Base-by-base conservation (phyloP, 306 rosid genomes). In the Medicago lupulina region DNA sequence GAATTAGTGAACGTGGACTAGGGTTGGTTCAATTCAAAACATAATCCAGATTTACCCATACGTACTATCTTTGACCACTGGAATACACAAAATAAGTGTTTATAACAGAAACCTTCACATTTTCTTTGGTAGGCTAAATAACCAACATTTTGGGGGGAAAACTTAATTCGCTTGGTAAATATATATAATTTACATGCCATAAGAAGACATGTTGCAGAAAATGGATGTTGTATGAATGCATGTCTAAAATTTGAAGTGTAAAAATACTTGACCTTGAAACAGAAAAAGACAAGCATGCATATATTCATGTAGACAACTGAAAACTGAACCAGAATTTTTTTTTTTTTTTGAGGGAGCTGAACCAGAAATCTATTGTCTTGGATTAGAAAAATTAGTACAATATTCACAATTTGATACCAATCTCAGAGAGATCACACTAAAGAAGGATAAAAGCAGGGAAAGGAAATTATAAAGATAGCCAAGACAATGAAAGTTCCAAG, bases 311-410 rank as follows among this genome's bases (percentile, higher is more conserved):
- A 36, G 25, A 50, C 19, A 41, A 43, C 28, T 41, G 44, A 67
- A 75, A 65, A 65, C 66, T 36, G 8, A 2, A 21, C 47, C 68
- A 55, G 44, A 76, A 40, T n/a, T n/a, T n/a, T n/a, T n/a, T n/a
- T n/a, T n/a, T n/a, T n/a, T n/a, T n/a, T n/a, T n/a, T n/a, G n/a
- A n/a, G n/a, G n/a, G n/a, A n/a, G n/a, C 66, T 36, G 8, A 2
- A 21, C 47, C 68, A 55, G 44, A 76, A 40, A 53, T 43, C 18
- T 58, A 55, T 41, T 40, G 31, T 39, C 5, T 40, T 67, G n/a
- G 21, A 28, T n/a, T 47, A 47, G 6, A 47, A 47, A 47, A 47
- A 8, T 41, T 8, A 8, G 47, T 41, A 41, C 12, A 41, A 41
- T 41, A 8, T 41, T 41, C 12, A 11, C 47, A 0, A 41, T 41